Evolutionary conservation across 768 basidiomycete species (phyloP).

Genomic region (Kwoniella sp.): DNA sequence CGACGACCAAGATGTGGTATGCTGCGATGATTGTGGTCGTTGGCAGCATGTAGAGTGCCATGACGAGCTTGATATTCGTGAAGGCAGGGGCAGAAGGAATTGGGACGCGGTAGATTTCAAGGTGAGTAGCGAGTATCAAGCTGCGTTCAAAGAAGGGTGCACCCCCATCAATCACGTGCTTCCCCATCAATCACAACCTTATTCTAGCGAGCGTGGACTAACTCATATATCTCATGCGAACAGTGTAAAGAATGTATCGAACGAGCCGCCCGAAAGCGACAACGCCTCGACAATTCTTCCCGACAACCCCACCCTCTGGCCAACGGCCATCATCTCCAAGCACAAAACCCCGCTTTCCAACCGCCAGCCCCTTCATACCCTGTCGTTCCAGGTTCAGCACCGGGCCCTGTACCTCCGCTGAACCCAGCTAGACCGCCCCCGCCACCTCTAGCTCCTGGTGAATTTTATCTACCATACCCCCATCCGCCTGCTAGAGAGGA

Average conservation of each 20-base stretch:
- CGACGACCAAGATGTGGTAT: constrained; percentile 75
- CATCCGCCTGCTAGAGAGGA: constrained; percentile 18
- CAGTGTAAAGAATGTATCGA: constrained; percentile 48
- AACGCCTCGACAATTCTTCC: constrained; percentile 17
- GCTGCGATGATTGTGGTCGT: constrained; percentile 74
- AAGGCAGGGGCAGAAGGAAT: constrained; percentile 70
- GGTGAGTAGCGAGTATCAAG: constrained; percentile 41
- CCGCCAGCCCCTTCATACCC: constrained; percentile 10
- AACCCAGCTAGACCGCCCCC: constrained; percentile 22
- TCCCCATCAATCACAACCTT: too few relatives aligned
- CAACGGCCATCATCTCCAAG: constrained; percentile 7
- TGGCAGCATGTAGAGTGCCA: constrained; percentile 93
- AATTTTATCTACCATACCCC: constrained; percentile 27
- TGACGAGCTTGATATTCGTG: constrained; percentile 67
- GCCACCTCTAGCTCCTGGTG: constrained; percentile 12
- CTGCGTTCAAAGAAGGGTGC: too few relatives aligned
- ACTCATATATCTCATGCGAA: not conserved
- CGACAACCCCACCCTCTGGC: not conserved
- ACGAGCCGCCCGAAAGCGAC: constrained; percentile 34
- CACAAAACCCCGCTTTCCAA: not conserved
- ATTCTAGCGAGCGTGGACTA: too few relatives aligned
- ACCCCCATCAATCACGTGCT: too few relatives aligned
- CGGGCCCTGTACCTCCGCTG: not conserved
- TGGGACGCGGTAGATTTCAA: constrained; percentile 83
- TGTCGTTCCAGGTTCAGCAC: constrained; percentile 8